These are phyloP conservation scores for Kodamaea laetipori DNA, from an alignment of 805 yeast species.

Conservation along the genomic window DNA sequence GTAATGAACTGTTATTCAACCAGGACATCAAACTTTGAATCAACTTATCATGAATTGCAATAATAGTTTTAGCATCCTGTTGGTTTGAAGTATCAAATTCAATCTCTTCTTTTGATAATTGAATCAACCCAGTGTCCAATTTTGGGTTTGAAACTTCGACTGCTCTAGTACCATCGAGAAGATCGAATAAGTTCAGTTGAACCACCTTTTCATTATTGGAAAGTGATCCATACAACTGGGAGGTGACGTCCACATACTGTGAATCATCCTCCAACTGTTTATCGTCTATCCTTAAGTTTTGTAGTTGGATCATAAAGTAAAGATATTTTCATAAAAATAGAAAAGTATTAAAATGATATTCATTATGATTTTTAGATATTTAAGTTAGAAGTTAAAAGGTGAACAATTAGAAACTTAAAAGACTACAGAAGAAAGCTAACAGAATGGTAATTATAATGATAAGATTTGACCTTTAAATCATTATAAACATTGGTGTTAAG, in stretches of 20 bases:
- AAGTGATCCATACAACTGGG: conserved; percentile 45
- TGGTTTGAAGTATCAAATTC: conserved; percentile 43
- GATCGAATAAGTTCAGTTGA: conserved; percentile 59
- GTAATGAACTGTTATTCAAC: conserved; percentile 72
- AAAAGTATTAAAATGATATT: too few relatives aligned
- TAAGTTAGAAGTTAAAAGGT: neutral
- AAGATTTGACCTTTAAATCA: too few relatives aligned
- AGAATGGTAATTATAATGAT: neutral
- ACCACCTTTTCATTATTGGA: conserved; percentile 54
- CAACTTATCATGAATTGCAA: conserved; percentile 56
- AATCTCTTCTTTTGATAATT: conserved; percentile 45
- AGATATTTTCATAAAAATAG: too few relatives aligned
- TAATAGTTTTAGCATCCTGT: conserved; percentile 38
- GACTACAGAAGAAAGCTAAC: too few relatives aligned
- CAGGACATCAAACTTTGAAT: conserved; percentile 63
- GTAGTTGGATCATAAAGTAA: neutral
- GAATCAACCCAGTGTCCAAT: conserved; percentile 77
- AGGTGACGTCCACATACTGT: conserved; percentile 56
- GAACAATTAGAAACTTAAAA: too few relatives aligned
- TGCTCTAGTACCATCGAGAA: conserved; percentile 86
- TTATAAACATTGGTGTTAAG: too few relatives aligned
- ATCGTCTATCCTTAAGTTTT: neutral
- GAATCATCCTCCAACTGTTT: conserved; percentile 5
- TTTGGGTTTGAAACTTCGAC: conserved; percentile 71
- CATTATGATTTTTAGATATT: too few relatives aligned